Evolutionary conservation across 2,329 filamentous ascomycete species (phyloP).

Genomic region (Clarireedia paspali): DNA sequence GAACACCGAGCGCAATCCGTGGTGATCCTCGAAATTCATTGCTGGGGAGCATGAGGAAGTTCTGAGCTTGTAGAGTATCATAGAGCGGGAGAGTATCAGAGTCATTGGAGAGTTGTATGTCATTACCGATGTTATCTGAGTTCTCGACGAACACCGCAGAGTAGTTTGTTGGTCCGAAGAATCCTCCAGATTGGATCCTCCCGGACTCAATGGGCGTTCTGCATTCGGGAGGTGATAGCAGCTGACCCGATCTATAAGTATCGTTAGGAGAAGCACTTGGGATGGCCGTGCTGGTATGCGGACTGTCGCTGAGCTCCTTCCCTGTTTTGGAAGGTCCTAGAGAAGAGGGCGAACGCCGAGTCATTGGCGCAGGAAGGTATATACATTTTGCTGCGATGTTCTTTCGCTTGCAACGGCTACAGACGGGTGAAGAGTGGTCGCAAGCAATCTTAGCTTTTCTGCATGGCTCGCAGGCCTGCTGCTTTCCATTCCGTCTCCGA

Average conservation of each 20-base stretch:
- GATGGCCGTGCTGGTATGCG: not conserved
- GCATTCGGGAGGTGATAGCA: not conserved
- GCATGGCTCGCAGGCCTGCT: conserved; percentile 20
- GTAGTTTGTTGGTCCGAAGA: conserved; percentile 27
- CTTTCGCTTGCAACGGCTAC: conserved; percentile 21
- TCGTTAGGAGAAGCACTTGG: not conserved
- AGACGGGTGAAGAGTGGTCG: conserved; percentile 23
- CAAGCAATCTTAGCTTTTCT: conserved; percentile 26
- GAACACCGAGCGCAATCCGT: conserved; percentile 21
- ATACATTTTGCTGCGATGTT: conserved; percentile 20
- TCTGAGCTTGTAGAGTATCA: conserved; percentile 23
- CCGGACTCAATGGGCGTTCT: not conserved
- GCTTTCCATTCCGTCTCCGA: conserved; percentile 25
- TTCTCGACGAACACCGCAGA: conserved; percentile 28
- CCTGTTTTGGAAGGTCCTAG: not conserved
- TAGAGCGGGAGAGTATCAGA: conserved; percentile 13
- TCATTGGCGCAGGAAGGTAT: conserved; percentile 25
- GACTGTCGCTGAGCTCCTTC: not conserved
- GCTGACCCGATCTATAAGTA: too few relatives aligned
- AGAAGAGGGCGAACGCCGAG: conserved; percentile 2
- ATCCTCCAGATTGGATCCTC: conserved; percentile 11
- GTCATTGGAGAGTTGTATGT: conserved; percentile 24
- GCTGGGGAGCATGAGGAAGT: conserved; percentile 23
- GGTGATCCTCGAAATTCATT: conserved; percentile 18
- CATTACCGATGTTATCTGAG: conserved; percentile 20